phyloP scores from a whole-genome alignment of 2,329 filamentous ascomycete genomes.

The Zasmidium citrigriseum region DNA sequence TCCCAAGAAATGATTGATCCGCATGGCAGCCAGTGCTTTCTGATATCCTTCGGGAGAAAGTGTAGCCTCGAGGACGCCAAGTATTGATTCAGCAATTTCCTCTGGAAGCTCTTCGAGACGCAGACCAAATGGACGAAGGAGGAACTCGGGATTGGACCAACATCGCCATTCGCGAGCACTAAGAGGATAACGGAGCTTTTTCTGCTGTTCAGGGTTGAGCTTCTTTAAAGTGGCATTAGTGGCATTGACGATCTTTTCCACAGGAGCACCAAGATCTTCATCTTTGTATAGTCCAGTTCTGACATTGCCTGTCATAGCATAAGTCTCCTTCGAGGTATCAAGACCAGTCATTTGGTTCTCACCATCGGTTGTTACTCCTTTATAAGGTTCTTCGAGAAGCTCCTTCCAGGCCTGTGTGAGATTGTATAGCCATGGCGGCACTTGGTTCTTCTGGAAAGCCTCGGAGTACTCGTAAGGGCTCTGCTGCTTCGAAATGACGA shows the following conservation, averaged over 20 bases:
- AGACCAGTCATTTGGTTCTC: constrained; percentile 18
- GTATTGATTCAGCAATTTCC: constrained; percentile 50
- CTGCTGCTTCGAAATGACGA: constrained; percentile 62
- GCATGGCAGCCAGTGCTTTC: constrained; percentile 70
- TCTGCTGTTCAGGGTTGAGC: constrained; percentile 52
- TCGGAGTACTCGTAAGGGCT: constrained; percentile 62
- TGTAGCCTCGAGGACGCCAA: constrained; percentile 58
- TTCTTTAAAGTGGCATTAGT: constrained; percentile 49
- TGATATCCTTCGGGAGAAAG: constrained; percentile 70
- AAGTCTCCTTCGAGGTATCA: background rate
- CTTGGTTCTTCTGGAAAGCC: constrained; percentile 24
- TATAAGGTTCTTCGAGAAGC: constrained; percentile 62
- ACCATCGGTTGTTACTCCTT: constrained; percentile 70
- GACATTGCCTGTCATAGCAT: constrained; percentile 23
- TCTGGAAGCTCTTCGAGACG: constrained; percentile 65
- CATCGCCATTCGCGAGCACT: constrained; percentile 72
- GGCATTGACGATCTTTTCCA: constrained; percentile 57
- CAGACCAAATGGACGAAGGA: constrained; percentile 68
- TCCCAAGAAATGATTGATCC: constrained; percentile 73
- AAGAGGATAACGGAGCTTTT: constrained; percentile 59
- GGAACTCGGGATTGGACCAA: constrained; percentile 72
- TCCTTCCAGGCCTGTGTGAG: constrained; percentile 24
- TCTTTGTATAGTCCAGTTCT: constrained; percentile 36
- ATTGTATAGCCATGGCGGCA: constrained; percentile 31
- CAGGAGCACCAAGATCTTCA: constrained; percentile 65